Evolutionary conservation across 2,329 filamentous ascomycete species (phyloP).

Genomic region (Hypoxylon sp.): DNA sequence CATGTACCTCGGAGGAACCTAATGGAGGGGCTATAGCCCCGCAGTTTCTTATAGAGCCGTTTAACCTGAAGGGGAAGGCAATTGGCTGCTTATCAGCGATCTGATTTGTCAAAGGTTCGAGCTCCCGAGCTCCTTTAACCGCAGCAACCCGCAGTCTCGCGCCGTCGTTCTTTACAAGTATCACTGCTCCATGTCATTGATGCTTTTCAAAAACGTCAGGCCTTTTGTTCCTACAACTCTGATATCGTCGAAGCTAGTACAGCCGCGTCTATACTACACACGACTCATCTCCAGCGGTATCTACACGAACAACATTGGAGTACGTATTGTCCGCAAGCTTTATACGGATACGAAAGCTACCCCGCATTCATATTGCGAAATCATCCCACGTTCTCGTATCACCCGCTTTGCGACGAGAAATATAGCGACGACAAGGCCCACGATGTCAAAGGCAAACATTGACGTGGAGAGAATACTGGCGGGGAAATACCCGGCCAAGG

Average conservation of each 20-base stretch:
- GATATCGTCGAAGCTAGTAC: constrained; percentile 4
- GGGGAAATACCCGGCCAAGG: constrained; percentile 85
- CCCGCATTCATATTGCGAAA: constrained; percentile 43
- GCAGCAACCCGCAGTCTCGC: constrained; percentile 26
- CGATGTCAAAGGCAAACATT: constrained; percentile 54
- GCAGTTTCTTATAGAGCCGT: constrained; percentile 8
- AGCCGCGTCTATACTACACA: constrained; percentile 5
- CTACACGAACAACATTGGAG: constrained; percentile 9
- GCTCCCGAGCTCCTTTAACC: constrained; percentile 26
- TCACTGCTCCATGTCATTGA: constrained; percentile 15
- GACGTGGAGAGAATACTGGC: constrained; percentile 68
- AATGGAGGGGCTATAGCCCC: constrained; percentile 10
- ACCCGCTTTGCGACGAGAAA: constrained; percentile 34
- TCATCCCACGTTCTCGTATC: constrained; percentile 36
- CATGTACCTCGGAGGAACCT: neutral
- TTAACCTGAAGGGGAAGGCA: constrained; percentile 37
- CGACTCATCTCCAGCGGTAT: constrained; percentile 5
- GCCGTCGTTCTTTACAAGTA: neutral
- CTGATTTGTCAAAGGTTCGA: constrained; percentile 25
- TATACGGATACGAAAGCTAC: constrained; percentile 42
- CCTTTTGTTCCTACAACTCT: neutral
- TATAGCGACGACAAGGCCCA: constrained; percentile 26
- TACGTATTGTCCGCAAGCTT: constrained; percentile 29
- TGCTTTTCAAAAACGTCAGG: constrained; percentile 16
- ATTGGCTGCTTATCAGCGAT: constrained; percentile 23